Conservation (phyloP, 345 rosid species). For the Triadica sebifera region DNA sequence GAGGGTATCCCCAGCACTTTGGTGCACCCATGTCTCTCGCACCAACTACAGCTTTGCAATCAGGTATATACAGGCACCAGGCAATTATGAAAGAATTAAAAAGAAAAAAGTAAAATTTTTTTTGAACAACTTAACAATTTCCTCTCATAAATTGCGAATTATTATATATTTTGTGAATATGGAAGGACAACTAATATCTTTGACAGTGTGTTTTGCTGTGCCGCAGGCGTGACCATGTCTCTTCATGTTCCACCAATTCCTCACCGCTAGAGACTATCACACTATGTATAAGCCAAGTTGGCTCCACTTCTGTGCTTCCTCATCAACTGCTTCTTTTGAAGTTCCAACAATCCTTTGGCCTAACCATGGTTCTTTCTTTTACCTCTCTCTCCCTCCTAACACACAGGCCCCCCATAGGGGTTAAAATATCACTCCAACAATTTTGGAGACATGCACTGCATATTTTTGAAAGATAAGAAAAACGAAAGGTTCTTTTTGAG, state of each 20-base stretch:
- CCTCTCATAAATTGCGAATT: too few relatives aligned
- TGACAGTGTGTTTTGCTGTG: conserved; percentile 98
- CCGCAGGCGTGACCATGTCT: conserved; percentile 88
- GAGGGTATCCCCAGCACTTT: conserved; percentile 66
- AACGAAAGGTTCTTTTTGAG: background rate
- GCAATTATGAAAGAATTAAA: too few relatives aligned
- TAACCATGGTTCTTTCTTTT: conserved; percentile 78
- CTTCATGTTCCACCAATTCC: conserved; percentile 58
- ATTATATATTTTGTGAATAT: too few relatives aligned
- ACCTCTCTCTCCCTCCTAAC: conserved; percentile 23
- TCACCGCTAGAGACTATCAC: conserved; percentile 48
- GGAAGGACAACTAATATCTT: conserved; percentile 50
- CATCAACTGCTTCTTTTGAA: conserved; percentile 34
- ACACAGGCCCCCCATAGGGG: conserved; percentile 58
- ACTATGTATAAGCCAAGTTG: conserved; percentile 19
- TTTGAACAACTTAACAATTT: too few relatives aligned
- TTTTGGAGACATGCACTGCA: conserved; percentile 35
- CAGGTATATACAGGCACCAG: conserved; percentile 41
- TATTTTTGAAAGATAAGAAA: conserved; percentile 4
- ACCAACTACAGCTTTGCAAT: conserved; percentile 73
- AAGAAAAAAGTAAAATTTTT: too few relatives aligned
- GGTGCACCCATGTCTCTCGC: conserved; percentile 77
- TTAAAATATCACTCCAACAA: conserved; percentile 35
- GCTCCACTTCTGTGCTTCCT: conserved; percentile 10
- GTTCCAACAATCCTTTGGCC: conserved; percentile 58